Evolutionary conservation across 2,329 filamentous ascomycete genomes (phyloP), one percentile per base, ranked within the genome.

Genomic region (Diplodia corticola): DNA sequence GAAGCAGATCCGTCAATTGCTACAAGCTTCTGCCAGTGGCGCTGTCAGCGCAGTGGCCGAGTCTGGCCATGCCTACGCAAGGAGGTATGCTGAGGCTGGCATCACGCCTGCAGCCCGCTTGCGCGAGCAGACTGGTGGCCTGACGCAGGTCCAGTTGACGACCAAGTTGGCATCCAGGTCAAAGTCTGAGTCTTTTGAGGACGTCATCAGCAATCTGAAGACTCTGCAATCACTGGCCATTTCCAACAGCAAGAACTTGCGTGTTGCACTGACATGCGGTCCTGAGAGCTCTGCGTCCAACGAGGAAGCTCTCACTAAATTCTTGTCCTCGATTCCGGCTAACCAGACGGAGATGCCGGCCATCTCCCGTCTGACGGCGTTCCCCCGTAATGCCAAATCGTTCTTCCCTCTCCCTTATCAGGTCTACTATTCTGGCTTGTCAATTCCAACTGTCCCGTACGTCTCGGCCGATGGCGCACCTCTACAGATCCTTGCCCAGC

Each of bases 341-440:
- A 68, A 71, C 66, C 48, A 74, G 69, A 60, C 74, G 74, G 57
- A 77, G 72, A 24, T 70, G 73, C 61, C 72, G 30, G 46, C 73
- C 64, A 17, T 71, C 66, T 74, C 54, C 60, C 64, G 55, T 37
- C 35, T 61, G 33, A 69, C n/a, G 63, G n/a, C 59, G n/a, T 79
- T 78, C 63, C 77, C 77, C 2, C 77, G 74, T 10, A 80, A 81
- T 63, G 74, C 77, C 69, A 95, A 93, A 76, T 89, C 92, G 0
- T 96, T 98, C 80, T 98, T 96, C 79, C 90, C 94, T 26, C 84
- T 99, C 20, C 95, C 95, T 0, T 99, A 97, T 79, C 95, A 99
- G 79, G 95, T 99, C 37, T 97, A 96, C 76, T 98, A 98, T 75
- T 92, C 94, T 7, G 91, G 89, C 17, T 84, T 95, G 51, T 90